Evolutionary conservation across 495 filamentous ascomycete species (phyloP), one percentile per base, ranked within the genome.

Genomic region (Massariosphaeria phaeospora): DNA sequence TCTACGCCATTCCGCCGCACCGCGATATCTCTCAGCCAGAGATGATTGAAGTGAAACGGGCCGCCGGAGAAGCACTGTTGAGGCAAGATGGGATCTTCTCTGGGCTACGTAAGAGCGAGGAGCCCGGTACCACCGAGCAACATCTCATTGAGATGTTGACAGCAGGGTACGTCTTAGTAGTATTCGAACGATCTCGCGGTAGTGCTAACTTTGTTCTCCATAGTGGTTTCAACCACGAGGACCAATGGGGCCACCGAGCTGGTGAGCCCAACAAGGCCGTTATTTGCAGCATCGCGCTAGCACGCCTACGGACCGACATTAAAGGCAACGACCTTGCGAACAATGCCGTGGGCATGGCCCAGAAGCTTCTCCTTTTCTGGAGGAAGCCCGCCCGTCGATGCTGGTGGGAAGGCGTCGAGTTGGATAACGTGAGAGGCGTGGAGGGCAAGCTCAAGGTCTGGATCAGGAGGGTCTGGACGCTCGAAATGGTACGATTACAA

Each of bases 91-190:
- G 93, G 8, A 99, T 99, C 59, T 99, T 99, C 67, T 94, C 88
- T 8, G 93, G 93, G 0, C 69, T 99, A 40, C 84, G 89, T 67
- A 88, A 89, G 69, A 96, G 94, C 64, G 93, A 97, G 58, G 93
- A 97, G 71, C 79, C 85, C 13, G 93, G 93, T 7, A 96, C 93
- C 21, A 99, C 93, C 0, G 93, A 99, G 69, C 94, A 96, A 68
- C 93, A 99, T 74, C 74, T 99, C 41, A 97, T 99, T 66, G 93
- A 99, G 74, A 99, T 99, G 93, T 70, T 99, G 74, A 99, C 93
- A 20, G 93, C 93, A 64, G 93, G 91, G 91, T 97, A 74, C 70
- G 82, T 53, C n/a, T 36, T 24, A 8, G 27, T 27, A 25, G 24
- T 26, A 38, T 31, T 18, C n/a, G n/a, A n/a, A n/a, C n/a, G n/a